These are phyloP conservation scores for Mycena amicta DNA, from an alignment of 768 basidiomycete genomes.

Conservation along the genomic window DNA sequence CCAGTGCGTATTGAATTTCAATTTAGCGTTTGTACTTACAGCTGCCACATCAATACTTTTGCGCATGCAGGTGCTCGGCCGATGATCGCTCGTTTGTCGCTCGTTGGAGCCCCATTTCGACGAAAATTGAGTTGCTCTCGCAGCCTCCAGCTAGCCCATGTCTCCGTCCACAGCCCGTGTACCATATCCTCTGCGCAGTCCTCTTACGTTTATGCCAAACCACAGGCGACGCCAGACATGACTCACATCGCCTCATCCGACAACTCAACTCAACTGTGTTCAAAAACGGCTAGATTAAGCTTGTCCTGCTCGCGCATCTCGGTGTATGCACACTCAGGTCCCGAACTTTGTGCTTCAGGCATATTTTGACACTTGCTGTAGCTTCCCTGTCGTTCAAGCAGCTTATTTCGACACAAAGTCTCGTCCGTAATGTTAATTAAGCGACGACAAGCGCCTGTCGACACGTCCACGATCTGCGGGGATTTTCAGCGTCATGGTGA, in stretches of 20 bases:
- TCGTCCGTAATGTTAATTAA: background rate
- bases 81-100: no score
- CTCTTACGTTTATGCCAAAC: no score
- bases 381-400: background rate
- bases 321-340: background rate
- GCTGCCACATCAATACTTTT: background rate
- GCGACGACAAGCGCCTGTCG: background rate
- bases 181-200: no score
- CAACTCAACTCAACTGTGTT: background rate
- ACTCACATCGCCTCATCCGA: background rate
- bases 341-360: background rate
- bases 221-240: background rate
- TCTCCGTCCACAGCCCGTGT: no score
- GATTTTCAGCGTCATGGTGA: background rate
- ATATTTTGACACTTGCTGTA: background rate
- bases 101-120: no score
- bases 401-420: background rate
- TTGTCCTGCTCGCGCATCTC: background rate
- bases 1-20: background rate
- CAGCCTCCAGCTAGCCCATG: no score
- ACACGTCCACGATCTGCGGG: background rate
- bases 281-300: background rate
- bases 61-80: background rate
- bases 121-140: no score
- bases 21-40: background rate